Evolutionary conservation across 192 early-diverging fungal species (phyloP).

Genomic region (Rhizoclosmatium sp.): DNA sequence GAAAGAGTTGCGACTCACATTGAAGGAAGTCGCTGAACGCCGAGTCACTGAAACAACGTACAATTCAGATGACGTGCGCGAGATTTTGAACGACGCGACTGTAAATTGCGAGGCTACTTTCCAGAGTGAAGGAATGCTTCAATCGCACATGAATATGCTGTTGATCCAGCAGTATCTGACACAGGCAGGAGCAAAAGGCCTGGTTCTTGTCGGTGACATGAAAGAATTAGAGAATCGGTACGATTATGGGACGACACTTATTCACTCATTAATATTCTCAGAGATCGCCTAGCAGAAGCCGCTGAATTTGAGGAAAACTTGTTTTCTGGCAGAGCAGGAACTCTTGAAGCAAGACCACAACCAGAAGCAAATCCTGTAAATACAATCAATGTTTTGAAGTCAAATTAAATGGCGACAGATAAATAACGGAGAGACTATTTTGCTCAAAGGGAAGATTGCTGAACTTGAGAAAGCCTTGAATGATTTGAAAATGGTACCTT

Average conservation of each 20-base stretch:
- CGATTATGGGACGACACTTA: neutral
- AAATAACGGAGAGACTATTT: neutral
- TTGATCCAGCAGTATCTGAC: conserved; percentile 34
- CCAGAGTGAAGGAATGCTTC: conserved; percentile 31
- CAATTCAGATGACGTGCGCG: conserved; percentile 27
- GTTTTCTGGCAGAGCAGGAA: conserved; percentile 8
- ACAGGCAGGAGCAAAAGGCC: conserved; percentile 2
- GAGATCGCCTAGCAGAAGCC: conserved; percentile 14
- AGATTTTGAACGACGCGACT: conserved; percentile 22
- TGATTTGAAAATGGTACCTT: conserved; percentile 17
- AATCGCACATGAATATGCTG: conserved; percentile 31
- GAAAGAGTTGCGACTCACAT: conserved; percentile 17
- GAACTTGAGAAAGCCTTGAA: conserved; percentile 10
- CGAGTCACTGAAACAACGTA: conserved; percentile 31
- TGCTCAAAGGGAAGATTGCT: neutral
- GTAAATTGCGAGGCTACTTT: conserved; percentile 17
- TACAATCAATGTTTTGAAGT: neutral
- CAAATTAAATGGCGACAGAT: neutral
- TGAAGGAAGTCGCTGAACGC: conserved; percentile 25
- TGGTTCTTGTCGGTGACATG: conserved; percentile 19
- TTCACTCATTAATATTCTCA: neutral
- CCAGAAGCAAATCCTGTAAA: neutral
- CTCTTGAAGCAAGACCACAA: neutral
- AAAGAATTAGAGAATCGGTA: conserved; percentile 29
- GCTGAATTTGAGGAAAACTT: conserved; percentile 27